Evolutionary conservation across 768 basidiomycete species (phyloP), one percentile per base, ranked within the genome.

Genomic region (Podaxis sp.): DNA sequence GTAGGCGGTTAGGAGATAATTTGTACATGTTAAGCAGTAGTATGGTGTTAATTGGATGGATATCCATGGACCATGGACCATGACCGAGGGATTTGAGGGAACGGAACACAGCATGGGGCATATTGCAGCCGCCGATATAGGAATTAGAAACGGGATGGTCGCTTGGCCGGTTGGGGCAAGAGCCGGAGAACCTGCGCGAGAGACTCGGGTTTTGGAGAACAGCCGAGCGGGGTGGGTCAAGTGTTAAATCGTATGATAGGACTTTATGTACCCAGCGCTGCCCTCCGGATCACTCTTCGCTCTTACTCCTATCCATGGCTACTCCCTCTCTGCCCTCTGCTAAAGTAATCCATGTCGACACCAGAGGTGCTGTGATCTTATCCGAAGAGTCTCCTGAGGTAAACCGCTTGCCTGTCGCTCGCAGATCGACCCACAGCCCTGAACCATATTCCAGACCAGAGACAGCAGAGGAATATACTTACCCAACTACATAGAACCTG

Each of bases 381-480:
- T 86, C 90, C 50, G 95, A 97, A 74, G 95, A 95, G 71, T 97
- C 95, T 3, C 93, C 92, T 37, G 92, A 95, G 81, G 95, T 95
- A 68, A 72, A 86, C 40, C 57, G 57, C 44, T 48, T 38, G 27
- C 46, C 16, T 14, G 36, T 32, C 36, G 51, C 50, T 55, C 55
- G 44, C 50, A 32, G 46, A 57, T 50, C 59, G 63, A 62, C 59
- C 62, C 63, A 51, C 46, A 57, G 32, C 36, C 50, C 42, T 58
- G 57, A 53, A 42, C 38, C 44, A 60, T 57, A 42, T 50, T 52
- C 14, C 66, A 94, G 93, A 94, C 92, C 44, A 79, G 94, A 65
- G 95, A 98, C 74, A 95, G 93, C 69, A 82, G 95, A 70, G 96
- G 95, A 9, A 98, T 99, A 68, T 98, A 98, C 76, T 82, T 99